Conservation (phyloP, 495 filamentous ascomycete genomes). For the Beverwykella pulmonaria region DNA sequence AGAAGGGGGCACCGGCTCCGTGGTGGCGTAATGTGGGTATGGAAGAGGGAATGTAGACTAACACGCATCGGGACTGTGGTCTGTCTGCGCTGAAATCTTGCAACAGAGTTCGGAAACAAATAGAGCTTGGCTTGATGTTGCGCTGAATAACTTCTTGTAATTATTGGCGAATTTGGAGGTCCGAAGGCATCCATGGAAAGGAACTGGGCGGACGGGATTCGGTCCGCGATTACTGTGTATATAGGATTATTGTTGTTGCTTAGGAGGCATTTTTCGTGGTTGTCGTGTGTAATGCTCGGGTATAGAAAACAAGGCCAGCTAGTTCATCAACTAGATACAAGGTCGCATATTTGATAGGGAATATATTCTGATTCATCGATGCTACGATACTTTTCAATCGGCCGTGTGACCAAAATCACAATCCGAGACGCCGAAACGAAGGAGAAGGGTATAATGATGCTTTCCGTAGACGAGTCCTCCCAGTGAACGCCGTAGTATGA, state of each 20-base stretch:
- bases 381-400: too few relatives aligned
- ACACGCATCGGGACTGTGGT: neutral
- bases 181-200: neutral
- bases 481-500: constrained; percentile 2
- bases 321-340: too few relatives aligned
- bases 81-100: neutral
- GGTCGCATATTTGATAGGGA: too few relatives aligned
- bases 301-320: neutral
- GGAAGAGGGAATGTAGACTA: constrained; percentile 44
- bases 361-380: too few relatives aligned
- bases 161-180: constrained; percentile 6
- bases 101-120: neutral
- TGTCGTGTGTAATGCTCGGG: neutral
- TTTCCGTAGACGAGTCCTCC: constrained; percentile 3
- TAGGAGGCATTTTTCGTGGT: too few relatives aligned
- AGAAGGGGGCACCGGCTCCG: constrained; percentile 41
- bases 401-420: too few relatives aligned
- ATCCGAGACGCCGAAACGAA: neutral
- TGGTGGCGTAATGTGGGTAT: constrained; percentile 49
- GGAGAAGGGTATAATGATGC: constrained; percentile 20
- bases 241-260: neutral
- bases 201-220: too few relatives aligned
- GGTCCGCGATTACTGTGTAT: neutral
- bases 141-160: constrained; percentile 20
- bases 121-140: neutral